These are phyloP conservation scores for Pseudogymnoascus sp. DNA, from an alignment of 2,329 filamentous ascomycete species.

Conservation along the genomic window DNA sequence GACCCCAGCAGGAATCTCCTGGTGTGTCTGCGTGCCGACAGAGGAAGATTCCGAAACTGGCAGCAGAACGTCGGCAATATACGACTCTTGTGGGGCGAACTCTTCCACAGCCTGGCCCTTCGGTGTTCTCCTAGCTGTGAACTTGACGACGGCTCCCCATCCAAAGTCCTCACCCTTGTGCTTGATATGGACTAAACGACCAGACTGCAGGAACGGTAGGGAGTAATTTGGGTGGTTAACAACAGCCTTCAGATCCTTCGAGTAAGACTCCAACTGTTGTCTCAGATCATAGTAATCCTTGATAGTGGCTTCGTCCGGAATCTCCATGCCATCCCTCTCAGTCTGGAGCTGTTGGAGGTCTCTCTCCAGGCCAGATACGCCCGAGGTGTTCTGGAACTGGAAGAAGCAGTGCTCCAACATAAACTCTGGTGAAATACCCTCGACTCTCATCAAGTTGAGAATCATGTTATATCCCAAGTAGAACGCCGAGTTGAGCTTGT, in stretches of 20 bases:
- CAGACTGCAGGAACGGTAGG: constrained; percentile 74
- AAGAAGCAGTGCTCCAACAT: constrained; percentile 99
- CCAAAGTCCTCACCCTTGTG: constrained; percentile 77
- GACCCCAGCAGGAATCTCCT: constrained; percentile 58
- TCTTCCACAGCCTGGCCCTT: constrained; percentile 62
- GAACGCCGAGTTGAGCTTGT: constrained; percentile 95
- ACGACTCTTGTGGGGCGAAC: constrained; percentile 65
- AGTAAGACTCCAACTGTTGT: constrained; percentile 74
- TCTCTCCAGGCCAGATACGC: constrained; percentile 75
- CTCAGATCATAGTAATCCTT: constrained; percentile 91
- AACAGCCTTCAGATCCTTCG: constrained; percentile 81
- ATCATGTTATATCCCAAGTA: constrained; percentile 99
- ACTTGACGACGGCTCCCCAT: constrained; percentile 84
- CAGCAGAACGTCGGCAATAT: constrained; percentile 77
- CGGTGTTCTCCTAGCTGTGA: constrained; percentile 54
- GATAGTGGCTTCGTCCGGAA: constrained; percentile 79
- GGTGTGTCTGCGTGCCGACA: constrained; percentile 49
- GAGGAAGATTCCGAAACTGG: constrained; percentile 47
- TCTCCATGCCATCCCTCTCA: constrained; percentile 64
- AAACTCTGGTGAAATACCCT: constrained; percentile 96
- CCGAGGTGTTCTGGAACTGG: constrained; percentile 94
- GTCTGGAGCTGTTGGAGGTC: constrained; percentile 72
- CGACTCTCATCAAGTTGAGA: constrained; percentile 90
- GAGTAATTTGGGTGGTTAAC: constrained; percentile 89
- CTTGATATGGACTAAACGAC: constrained; percentile 82